These are phyloP conservation scores for Barnettozyma hawaiiensis DNA, from an alignment of 1,139 yeast species.

Conservation along the genomic window DNA sequence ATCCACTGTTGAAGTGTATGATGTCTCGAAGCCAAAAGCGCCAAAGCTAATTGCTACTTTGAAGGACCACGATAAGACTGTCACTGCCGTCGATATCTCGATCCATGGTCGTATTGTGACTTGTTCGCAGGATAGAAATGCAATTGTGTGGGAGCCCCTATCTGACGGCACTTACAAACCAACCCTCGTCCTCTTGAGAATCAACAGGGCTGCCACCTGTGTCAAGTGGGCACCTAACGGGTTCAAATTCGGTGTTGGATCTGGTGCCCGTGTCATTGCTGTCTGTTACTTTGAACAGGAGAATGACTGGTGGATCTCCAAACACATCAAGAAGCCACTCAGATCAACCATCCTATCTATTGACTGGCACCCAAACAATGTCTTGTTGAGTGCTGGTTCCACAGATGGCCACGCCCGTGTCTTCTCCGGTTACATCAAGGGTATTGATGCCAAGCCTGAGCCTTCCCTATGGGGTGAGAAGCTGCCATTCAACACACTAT, in stretches of 20 bases:
- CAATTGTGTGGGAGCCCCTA: conserved; percentile 88
- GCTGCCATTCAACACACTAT: conserved; percentile 89
- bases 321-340: conserved; percentile 90
- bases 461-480: conserved; percentile 91
- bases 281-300: conserved; percentile 94
- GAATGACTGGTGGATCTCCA: conserved; percentile 99
- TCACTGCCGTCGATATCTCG: conserved; percentile 91
- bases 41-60: conserved; percentile 50
- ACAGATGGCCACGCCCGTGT: conserved; percentile 95
- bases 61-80: conserved; percentile 87
- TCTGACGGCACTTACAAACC: conserved; percentile 67
- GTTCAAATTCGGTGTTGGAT: conserved; percentile 91
- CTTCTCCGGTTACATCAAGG: conserved; percentile 88
- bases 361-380: conserved; percentile 94
- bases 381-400: conserved; percentile 83
- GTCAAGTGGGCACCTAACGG: conserved; percentile 96
- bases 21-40: conserved; percentile 40
- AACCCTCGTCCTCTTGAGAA: conserved; percentile 85
- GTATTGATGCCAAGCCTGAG: conserved; percentile 77
- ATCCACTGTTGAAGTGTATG: conserved; percentile 69
- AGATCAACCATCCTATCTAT: conserved; percentile 80
- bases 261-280: conserved; percentile 91
- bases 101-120: conserved; percentile 88
- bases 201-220: conserved; percentile 89
- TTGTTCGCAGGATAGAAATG: conserved; percentile 97